Evolutionary conservation across 495 filamentous ascomycete genomes (phyloP).

Genomic region (Hypoxylon fragiforme): DNA sequence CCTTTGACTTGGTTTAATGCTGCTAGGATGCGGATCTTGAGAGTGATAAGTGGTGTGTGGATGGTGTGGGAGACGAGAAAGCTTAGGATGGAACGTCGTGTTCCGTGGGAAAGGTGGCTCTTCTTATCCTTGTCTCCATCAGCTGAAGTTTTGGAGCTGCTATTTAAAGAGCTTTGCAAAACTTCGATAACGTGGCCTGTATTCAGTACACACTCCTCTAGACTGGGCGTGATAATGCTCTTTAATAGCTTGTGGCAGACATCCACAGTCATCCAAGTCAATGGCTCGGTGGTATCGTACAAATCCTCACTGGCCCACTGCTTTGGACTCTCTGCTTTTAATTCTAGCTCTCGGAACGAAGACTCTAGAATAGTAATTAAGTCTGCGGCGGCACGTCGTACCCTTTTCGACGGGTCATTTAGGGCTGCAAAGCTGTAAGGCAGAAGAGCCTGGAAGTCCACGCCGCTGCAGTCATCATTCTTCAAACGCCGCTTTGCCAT

Average conservation of each 20-base stretch:
- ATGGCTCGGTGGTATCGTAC: conserved; percentile 52
- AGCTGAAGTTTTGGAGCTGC: conserved; percentile 38
- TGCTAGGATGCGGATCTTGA: conserved; percentile 70
- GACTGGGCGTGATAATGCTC: conserved; percentile 63
- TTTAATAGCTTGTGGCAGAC: conserved; percentile 63
- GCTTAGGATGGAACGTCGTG: conserved; percentile 66
- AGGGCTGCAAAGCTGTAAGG: conserved; percentile 77
- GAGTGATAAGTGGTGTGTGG: conserved; percentile 63
- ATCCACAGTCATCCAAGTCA: conserved; percentile 62
- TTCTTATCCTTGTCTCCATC: conserved; percentile 49
- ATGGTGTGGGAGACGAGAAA: conserved; percentile 76
- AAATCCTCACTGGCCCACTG: conserved; percentile 46
- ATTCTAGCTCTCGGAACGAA: conserved; percentile 32
- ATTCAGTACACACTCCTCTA: conserved; percentile 86
- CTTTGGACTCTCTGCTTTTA: conserved; percentile 14
- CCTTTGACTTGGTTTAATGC: conserved; percentile 72
- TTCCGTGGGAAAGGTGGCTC: conserved; percentile 61
- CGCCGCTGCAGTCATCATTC: conserved; percentile 46
- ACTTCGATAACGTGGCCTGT: conserved; percentile 61
- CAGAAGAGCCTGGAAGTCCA: conserved; percentile 75
- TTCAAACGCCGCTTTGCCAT: conserved; percentile 58
- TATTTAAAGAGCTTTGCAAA: conserved; percentile 60
- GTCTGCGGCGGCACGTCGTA: conserved; percentile 73
- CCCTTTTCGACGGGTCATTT: conserved; percentile 68
- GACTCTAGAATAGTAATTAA: conserved; percentile 55